Conservation (phyloP, 345 rosid genomes). For the Excoecaria agallocha region DNA sequence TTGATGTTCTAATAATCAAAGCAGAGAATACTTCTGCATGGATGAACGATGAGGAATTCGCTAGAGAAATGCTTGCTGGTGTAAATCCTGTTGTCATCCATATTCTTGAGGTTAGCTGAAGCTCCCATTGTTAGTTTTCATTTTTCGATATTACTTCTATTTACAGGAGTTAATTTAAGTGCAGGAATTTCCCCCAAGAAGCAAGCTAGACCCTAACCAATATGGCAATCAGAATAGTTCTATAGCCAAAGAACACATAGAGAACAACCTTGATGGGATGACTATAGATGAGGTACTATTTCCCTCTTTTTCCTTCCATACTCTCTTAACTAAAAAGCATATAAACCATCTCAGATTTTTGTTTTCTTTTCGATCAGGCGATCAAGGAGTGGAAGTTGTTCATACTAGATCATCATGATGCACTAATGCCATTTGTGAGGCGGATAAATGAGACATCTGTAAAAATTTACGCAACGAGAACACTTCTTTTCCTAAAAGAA, state of each 20-base stretch:
- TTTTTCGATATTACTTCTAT: background rate
- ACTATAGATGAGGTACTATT: conserved; percentile 50
- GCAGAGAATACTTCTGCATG: conserved; percentile 65
- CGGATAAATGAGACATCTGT: conserved; percentile 52
- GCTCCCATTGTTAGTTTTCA: background rate
- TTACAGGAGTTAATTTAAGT: background rate
- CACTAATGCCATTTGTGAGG: conserved; percentile 62
- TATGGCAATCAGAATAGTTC: conserved; percentile 61
- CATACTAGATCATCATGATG: conserved; percentile 73
- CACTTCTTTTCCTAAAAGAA: conserved; percentile 62
- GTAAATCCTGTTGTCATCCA: conserved; percentile 57
- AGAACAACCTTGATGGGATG: conserved; percentile 46
- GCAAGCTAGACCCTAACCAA: conserved; percentile 52
- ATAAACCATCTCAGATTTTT: too few species aligned
- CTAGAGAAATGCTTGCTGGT: conserved; percentile 85
- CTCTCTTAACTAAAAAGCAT: too few species aligned
- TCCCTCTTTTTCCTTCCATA: background rate
- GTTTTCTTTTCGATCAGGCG: conserved; percentile 40
- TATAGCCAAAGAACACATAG: conserved; percentile 49
- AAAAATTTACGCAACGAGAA: conserved; percentile 69
- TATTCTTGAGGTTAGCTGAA: conserved; percentile 45
- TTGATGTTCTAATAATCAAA: background rate
- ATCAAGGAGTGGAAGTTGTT: conserved; percentile 49
- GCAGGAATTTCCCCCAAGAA: conserved; percentile 71
- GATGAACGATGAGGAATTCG: conserved; percentile 76